Conservation (phyloP, 768 basidiomycete species). For the Russula olivacea region DNA sequence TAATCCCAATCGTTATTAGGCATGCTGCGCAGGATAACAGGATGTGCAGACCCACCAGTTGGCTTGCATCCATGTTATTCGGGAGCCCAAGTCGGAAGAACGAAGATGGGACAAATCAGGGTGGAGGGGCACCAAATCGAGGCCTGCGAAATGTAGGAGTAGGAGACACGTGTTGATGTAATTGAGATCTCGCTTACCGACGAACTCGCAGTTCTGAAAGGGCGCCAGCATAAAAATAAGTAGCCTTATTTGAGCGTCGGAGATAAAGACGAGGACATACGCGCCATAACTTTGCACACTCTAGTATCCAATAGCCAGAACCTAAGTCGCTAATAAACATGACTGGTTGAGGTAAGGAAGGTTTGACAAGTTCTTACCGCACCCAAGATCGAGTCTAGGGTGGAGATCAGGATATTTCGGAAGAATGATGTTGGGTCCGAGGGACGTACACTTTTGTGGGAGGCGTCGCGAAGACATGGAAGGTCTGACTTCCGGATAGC, state of each 20-base stretch:
- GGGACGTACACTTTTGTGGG: slow-evolving; percentile 55
- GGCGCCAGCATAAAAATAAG: slow-evolving; percentile 1
- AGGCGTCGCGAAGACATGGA: slow-evolving; percentile 55
- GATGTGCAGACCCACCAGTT: slow-evolving; percentile 52
- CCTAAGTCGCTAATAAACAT: slow-evolving; percentile 35
- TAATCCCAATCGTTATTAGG: slow-evolving; percentile 9
- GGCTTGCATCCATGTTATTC: slow-evolving; percentile 66
- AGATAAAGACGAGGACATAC: slow-evolving; percentile 30
- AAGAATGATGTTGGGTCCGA: slow-evolving; percentile 1
- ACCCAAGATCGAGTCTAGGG: slow-evolving; percentile 62
- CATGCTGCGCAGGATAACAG: slow-evolving; percentile 2
- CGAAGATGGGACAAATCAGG: slow-evolving; percentile 60
- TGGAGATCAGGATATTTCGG: slow-evolving; percentile 8
- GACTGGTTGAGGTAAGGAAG: background rate
- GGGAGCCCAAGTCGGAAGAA: slow-evolving; percentile 47
- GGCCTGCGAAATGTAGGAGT: slow-evolving; percentile 36
- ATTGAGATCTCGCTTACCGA: slow-evolving; percentile 41
- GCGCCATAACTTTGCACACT: slow-evolving; percentile 61
- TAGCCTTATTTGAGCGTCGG: background rate
- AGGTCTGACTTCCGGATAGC: slow-evolving; percentile 53
- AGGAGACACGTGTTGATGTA: background rate
- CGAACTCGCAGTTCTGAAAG: slow-evolving; percentile 50
- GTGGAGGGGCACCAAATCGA: slow-evolving; percentile 68
- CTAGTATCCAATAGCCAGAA: slow-evolving; percentile 68
- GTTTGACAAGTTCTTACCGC: slow-evolving; percentile 42